Conservation (phyloP, 2,329 filamentous ascomycete species). For the Teratosphaeriaceae sp. region DNA sequence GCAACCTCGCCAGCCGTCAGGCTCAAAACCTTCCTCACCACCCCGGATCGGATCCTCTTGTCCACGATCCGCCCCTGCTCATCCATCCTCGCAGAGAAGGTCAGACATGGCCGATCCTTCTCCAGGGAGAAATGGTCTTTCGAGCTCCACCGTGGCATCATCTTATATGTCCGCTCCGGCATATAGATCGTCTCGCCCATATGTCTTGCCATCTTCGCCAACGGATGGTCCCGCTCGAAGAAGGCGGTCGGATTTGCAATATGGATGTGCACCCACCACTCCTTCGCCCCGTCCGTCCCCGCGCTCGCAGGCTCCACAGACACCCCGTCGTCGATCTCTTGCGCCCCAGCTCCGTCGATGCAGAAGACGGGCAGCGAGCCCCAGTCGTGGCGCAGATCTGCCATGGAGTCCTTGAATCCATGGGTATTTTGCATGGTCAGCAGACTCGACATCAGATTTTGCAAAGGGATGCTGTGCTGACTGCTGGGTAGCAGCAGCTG, state of each 20-base stretch:
- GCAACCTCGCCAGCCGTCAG: conserved; percentile 41
- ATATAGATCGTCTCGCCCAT: conserved; percentile 52
- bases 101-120: conserved; percentile 49
- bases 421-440: conserved; percentile 22
- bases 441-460: conserved; percentile 33
- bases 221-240: conserved; percentile 51
- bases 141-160: conserved; percentile 47
- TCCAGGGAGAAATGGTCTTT: conserved; percentile 49
- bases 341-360: conserved; percentile 60
- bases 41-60: conserved; percentile 47
- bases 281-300: conserved; percentile 27
- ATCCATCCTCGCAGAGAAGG: conserved; percentile 53
- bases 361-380: conserved; percentile 58
- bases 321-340: conserved; percentile 72
- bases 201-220: conserved; percentile 56
- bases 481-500: conserved; percentile 46
- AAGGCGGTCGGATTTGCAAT: conserved; percentile 71
- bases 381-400: conserved; percentile 53
- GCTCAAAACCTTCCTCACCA: conserved; percentile 47
- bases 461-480: conserved; percentile 38
- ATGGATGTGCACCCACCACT: conserved; percentile 70
- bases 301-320: conserved; percentile 52
- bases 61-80: conserved; percentile 47
- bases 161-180: conserved; percentile 49
- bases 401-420: conserved; percentile 49